Percentiles rank a stretch among this genome's conserved stretches.
Evolutionary conservation across 2,329 filamentous ascomycete genomes (phyloP).

Genomic region (Cadophora sp.): DNA sequence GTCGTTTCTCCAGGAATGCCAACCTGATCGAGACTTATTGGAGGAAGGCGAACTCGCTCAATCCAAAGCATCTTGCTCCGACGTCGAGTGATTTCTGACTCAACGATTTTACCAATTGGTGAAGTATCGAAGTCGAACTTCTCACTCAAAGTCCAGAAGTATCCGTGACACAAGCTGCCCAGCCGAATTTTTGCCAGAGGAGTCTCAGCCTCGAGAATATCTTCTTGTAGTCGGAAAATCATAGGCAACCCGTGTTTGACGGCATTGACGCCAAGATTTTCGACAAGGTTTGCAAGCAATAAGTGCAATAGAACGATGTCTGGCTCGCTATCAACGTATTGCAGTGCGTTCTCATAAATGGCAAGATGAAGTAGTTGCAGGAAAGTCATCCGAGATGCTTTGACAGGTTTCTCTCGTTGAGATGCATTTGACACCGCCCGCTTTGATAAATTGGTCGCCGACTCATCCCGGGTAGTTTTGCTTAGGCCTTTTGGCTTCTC

Average conservation of each 20-base stretch:
- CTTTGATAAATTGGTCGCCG: slow-evolving; percentile 45
- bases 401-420: slow-evolving; percentile 44
- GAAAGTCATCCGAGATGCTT: slow-evolving; percentile 57
- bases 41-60: slow-evolving; percentile 73
- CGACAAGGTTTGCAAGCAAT: slow-evolving; percentile 75
- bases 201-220: slow-evolving; percentile 71
- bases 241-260: slow-evolving; percentile 82
- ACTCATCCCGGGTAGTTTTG: slow-evolving; percentile 42
- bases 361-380: slow-evolving; percentile 83
- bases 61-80: slow-evolving; percentile 81
- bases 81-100: slow-evolving; percentile 77
- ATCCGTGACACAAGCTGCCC: slow-evolving; percentile 86
- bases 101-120: slow-evolving; percentile 71
- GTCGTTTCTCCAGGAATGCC: slow-evolving; percentile 56
- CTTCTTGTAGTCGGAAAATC: slow-evolving; percentile 87
- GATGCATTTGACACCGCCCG: slow-evolving; percentile 75
- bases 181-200: slow-evolving; percentile 78
- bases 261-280: slow-evolving; percentile 83
- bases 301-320: slow-evolving; percentile 81
- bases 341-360: slow-evolving; percentile 86
- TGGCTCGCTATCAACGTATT: slow-evolving; percentile 72
- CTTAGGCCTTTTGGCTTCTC: slow-evolving; percentile 54
- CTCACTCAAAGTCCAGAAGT: slow-evolving; percentile 81
- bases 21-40: slow-evolving; percentile 67
- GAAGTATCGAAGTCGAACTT: slow-evolving; percentile 79